Evolutionary conservation across 2,329 filamentous ascomycete genomes (phyloP).

Genomic region (Seiridium cupressi): DNA sequence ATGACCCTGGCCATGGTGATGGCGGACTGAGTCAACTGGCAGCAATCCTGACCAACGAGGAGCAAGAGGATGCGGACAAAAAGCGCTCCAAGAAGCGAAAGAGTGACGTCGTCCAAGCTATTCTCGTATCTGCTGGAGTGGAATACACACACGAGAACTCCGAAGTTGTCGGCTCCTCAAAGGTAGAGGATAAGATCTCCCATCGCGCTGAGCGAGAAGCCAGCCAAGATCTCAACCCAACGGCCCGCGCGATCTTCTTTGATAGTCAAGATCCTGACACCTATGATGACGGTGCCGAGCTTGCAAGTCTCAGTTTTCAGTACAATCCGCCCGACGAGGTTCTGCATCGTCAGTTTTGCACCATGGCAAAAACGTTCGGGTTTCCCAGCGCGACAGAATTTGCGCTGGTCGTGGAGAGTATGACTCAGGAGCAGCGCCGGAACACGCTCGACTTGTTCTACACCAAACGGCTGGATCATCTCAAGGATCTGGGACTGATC

Average conservation of each 20-base stretch:
- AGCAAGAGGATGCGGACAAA: slow-evolving; percentile 38
- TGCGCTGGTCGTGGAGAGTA: slow-evolving; percentile 84
- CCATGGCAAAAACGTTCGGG: slow-evolving; percentile 79
- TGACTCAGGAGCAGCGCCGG: slow-evolving; percentile 80
- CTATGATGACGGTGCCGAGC: slow-evolving; percentile 21
- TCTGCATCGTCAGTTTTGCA: slow-evolving; percentile 80
- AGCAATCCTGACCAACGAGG: slow-evolving; percentile 47
- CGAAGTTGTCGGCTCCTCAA: slow-evolving; percentile 90
- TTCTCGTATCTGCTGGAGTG: slow-evolving; percentile 83
- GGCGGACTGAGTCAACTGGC: slow-evolving; percentile 73
- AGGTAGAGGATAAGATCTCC: slow-evolving; percentile 82
- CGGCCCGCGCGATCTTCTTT: slow-evolving; percentile 57
- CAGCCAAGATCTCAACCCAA: slow-evolving; percentile 42
- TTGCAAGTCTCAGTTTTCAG: slow-evolving; percentile 34
- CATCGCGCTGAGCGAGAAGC: slow-evolving; percentile 67
- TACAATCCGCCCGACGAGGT: slow-evolving; percentile 77
- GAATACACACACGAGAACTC: slow-evolving; percentile 96
- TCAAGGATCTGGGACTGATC: slow-evolving; percentile 31
- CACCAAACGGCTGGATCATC: slow-evolving; percentile 55
- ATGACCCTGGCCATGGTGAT: slow-evolving; percentile 53
- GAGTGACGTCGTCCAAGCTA: slow-evolving; percentile 81
- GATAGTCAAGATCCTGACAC: slow-evolving; percentile 40
- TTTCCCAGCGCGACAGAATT: slow-evolving; percentile 78
- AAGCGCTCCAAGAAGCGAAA: slow-evolving; percentile 38
- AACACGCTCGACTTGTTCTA: slow-evolving; percentile 83